Evolutionary conservation across 2,329 filamentous ascomycete species (phyloP).

Genomic region (Aspergillus brunneoviolaceus): DNA sequence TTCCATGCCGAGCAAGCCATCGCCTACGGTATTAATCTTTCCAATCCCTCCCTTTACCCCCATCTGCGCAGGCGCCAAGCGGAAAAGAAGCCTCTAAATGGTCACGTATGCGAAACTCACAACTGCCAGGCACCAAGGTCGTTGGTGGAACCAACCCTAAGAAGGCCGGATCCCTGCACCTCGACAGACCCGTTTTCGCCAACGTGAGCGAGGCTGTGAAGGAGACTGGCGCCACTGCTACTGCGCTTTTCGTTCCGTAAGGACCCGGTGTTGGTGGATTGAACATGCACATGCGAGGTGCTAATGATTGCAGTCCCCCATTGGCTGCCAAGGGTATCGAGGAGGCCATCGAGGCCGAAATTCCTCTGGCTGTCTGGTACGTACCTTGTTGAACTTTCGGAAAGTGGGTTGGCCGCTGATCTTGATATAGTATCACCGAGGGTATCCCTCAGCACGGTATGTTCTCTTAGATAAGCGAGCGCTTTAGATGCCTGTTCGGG

Average conservation of each 20-base stretch:
- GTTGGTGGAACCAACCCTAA: slow-evolving; percentile 98
- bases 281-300: not conserved
- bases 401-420: slow-evolving; percentile 5
- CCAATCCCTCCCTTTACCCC: slow-evolving; percentile 14
- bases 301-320: slow-evolving; percentile 65
- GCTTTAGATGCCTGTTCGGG: not conserved
- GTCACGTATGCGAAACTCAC: slow-evolving; percentile 25
- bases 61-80: slow-evolving; percentile 12
- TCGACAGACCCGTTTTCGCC: slow-evolving; percentile 89
- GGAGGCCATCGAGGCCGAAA: slow-evolving; percentile 89
- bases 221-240: slow-evolving; percentile 85
- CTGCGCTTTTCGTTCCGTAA: slow-evolving; percentile 94
- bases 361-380: slow-evolving; percentile 86
- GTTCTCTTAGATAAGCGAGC: slow-evolving; percentile 24
- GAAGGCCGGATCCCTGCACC: slow-evolving; percentile 89
- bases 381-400: slow-evolving; percentile 25
- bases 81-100: not conserved
- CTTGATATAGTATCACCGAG: slow-evolving; percentile 70
- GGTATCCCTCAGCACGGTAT: slow-evolving; percentile 94
- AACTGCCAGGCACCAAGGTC: slow-evolving; percentile 77
- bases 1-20: slow-evolving; percentile 98
- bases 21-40: slow-evolving; percentile 74
- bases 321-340: slow-evolving; percentile 93
- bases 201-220: slow-evolving; percentile 85
- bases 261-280: slow-evolving; percentile 19